Evolutionary conservation across 305 asterid species (phyloP), one percentile per base, ranked within the genome.

Genomic region (Fraxinus ornus): DNA sequence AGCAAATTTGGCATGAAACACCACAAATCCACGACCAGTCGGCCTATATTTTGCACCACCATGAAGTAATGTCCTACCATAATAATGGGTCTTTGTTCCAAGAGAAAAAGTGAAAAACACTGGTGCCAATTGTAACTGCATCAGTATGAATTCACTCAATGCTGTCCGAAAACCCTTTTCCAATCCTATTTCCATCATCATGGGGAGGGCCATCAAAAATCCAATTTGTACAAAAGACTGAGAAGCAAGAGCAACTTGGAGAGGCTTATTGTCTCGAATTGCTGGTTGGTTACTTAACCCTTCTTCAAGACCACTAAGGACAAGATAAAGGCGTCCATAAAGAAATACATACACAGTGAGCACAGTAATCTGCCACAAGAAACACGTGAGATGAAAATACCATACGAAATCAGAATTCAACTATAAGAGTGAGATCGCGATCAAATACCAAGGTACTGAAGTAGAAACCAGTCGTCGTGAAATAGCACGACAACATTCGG

Each of bases 181-280:
- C 68, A 94, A 83, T 39, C 98, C 98, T 82, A 94, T 94, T 87
- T 94, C 98, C 98, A 94, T 93, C 94, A 94, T 91, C 98, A 94
- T 94, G 79, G 98, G 98, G 70, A 94, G 94, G 71, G 97, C 97
- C 98, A 93, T 94, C 80, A 94, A 85, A 87, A 94, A 87, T 30
- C 98, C 97, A 87, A 94, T 93, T 84, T 94, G 98, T 84, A 94
- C 97, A 85, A 94, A 92, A 78, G 98, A 93, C 86, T 93, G 98
- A 79, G 98, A 93, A 78, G 95, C 98, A 80, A 94, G 93, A 81
- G 97, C 97, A 83, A 91, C 90, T 92, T 94, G 97, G 82, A 94
- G 92, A 89, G 98, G 83, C 84, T 89, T 90, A 77, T 92, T 93
- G 81, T 92, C 86, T 77, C 86, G 85, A 78, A 93, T 86, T 80